Percentiles rank a stretch among this genome's conserved stretches.
Evolutionary conservation across 345 rosid species (phyloP).

Genomic region (Bruguiera parviflora): DNA sequence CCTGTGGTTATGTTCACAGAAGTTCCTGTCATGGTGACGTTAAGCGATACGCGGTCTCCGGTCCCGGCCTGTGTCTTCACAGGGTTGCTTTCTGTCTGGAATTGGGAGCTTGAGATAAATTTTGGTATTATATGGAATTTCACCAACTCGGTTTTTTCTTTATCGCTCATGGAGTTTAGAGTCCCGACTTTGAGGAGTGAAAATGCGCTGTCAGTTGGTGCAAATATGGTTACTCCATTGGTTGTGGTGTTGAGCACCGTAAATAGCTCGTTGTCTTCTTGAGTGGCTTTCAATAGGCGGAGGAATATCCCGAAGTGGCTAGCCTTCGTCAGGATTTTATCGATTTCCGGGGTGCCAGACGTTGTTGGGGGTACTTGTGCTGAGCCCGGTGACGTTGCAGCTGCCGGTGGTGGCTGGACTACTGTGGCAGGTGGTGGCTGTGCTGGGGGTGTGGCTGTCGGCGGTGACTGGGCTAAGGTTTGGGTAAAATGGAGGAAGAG

Average conservation of each 20-base stretch:
- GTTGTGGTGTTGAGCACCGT: conserved; percentile 24
- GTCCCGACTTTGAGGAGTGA: conserved; percentile 24
- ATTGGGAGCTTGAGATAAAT: conserved; percentile 32
- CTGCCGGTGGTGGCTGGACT: background rate
- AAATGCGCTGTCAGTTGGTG: conserved; percentile 26
- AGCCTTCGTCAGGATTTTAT: conserved; percentile 11
- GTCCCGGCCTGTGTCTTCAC: conserved; percentile 40
- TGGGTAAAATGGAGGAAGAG: background rate
- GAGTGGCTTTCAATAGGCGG: conserved; percentile 22
- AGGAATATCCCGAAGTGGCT: conserved; percentile 22
- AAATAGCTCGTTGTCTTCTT: conserved; percentile 11
- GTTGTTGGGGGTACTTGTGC: background rate
- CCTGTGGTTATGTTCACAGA: conserved; percentile 30
- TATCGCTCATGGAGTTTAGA: conserved; percentile 18
- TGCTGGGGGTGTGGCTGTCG: background rate
- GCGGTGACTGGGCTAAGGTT: conserved; percentile 6
- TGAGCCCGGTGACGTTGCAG: background rate
- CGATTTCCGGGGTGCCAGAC: background rate
- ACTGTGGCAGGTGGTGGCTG: background rate
- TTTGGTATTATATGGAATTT: conserved; percentile 41
- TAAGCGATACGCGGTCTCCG: conserved; percentile 26
- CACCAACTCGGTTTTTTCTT: conserved; percentile 37
- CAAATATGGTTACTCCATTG: conserved; percentile 31
- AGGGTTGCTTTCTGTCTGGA: conserved; percentile 47
- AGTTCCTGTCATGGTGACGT: conserved; percentile 29